A percentile compares a stretch with the other conserved stretches of the same genome.
Conservation (phyloP, 495 filamentous ascomycete species). For the Aspergillus kassunensis region DNA sequence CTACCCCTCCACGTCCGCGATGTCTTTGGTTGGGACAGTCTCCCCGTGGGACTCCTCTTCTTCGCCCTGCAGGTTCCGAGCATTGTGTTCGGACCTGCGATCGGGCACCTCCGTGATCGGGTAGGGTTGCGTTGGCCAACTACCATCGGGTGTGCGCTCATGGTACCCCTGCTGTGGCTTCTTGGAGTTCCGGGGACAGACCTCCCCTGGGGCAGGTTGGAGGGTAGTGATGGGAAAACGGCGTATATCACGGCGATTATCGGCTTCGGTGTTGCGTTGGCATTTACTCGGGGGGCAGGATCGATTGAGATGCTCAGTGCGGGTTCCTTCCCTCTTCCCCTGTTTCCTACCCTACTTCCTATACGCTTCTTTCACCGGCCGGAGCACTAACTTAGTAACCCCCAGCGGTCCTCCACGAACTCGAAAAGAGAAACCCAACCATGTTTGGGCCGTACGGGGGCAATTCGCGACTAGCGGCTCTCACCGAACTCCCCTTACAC, state of each 20-base stretch:
- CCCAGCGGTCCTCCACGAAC: too few relatives aligned
- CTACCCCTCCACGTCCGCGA: slow-evolving; percentile 27
- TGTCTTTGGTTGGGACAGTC: slow-evolving; percentile 29
- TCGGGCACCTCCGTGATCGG: slow-evolving; percentile 29
- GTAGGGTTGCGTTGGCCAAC: slow-evolving; percentile 22
- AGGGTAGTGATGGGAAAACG: slow-evolving; percentile 10
- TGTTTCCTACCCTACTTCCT: background rate
- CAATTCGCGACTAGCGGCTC: too few relatives aligned
- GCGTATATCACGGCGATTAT: slow-evolving; percentile 19
- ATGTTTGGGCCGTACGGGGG: too few relatives aligned
- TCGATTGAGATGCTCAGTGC: background rate
- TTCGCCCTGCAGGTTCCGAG: slow-evolving; percentile 26
- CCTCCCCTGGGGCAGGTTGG: slow-evolving; percentile 13
- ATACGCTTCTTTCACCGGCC: too few relatives aligned
- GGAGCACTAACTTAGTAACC: too few relatives aligned
- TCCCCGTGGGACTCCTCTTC: slow-evolving; percentile 28
- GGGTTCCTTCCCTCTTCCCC: background rate
- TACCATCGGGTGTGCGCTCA: slow-evolving; percentile 19
- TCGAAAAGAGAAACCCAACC: too few relatives aligned
- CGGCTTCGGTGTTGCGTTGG: slow-evolving; percentile 17
- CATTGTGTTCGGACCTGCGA: slow-evolving; percentile 19
- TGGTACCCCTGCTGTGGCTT: slow-evolving; percentile 10
- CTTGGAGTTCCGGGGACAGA: slow-evolving; percentile 21
- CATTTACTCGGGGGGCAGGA: background rate
- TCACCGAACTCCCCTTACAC: too few relatives aligned